Evolutionary conservation across 176 grass and related monocot species (phyloP).

Genomic region (Pontederia paniculata): DNA sequence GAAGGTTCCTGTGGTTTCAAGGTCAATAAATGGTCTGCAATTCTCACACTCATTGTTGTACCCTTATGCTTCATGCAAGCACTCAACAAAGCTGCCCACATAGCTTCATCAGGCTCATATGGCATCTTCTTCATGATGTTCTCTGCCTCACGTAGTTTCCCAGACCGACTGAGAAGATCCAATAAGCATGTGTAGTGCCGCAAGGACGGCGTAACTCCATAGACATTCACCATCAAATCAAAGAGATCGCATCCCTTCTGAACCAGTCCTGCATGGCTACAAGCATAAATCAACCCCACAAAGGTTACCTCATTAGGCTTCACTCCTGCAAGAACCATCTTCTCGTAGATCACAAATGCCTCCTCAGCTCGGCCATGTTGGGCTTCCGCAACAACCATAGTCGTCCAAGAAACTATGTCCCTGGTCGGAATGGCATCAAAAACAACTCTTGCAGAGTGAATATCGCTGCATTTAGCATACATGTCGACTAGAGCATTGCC

Average conservation of each 20-base stretch:
- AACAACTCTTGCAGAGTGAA: conserved; percentile 65
- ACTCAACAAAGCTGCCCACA: conserved; percentile 57
- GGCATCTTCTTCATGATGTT: conserved; percentile 58
- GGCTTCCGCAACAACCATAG: conserved; percentile 82
- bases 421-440: conserved; percentile 36
- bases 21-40: conserved; percentile 52
- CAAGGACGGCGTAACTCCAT: conserved; percentile 57
- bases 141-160: conserved; percentile 65
- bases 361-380: conserved; percentile 52
- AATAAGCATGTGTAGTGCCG: conserved; percentile 85
- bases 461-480: conserved; percentile 90
- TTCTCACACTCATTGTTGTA: conserved; percentile 43
- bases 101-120: conserved; percentile 58
- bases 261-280: conserved; percentile 83
- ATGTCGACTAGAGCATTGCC: conserved; percentile 74
- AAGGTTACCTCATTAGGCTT: conserved; percentile 88
- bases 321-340: conserved; percentile 48
- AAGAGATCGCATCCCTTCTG: conserved; percentile 64
- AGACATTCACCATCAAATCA: conserved; percentile 50
- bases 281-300: conserved; percentile 76
- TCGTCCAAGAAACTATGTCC: conserved; percentile 70
- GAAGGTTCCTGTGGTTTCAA: conserved; percentile 63
- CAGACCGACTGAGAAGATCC: conserved; percentile 78
- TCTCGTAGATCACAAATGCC: conserved; percentile 42
- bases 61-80: conserved; percentile 71